phyloP scores from a whole-genome alignment of 805 yeast genomes.

The Pichia kluyveri region DNA sequence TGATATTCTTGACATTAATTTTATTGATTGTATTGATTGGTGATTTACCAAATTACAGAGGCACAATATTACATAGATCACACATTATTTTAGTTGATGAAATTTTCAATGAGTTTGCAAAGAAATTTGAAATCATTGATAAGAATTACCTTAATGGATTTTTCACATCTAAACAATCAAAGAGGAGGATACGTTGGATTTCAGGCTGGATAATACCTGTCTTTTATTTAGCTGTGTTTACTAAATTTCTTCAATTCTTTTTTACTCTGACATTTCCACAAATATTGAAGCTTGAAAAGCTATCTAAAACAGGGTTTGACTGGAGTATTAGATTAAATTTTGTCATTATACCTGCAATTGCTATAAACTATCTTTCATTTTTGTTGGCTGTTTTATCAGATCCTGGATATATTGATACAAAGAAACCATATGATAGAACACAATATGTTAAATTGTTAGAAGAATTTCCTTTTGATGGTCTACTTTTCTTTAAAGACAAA shows the following conservation, averaged over 20 bases:
- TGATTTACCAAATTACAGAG: constrained; percentile 33
- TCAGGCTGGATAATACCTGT: constrained; percentile 38
- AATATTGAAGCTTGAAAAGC: constrained; percentile 8
- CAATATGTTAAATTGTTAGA: constrained; percentile 9
- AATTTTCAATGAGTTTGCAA: neutral
- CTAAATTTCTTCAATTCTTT: constrained; percentile 20
- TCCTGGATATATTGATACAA: constrained; percentile 30
- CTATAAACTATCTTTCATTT: constrained; percentile 28
- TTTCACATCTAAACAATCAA: constrained; percentile 10
- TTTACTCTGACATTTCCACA: constrained; percentile 16
- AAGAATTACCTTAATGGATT: constrained; percentile 16
- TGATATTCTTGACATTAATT: constrained; percentile 9
- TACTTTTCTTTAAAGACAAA: constrained; percentile 32
- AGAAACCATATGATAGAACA: neutral
- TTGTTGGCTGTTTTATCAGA: constrained; percentile 30
- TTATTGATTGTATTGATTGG: constrained; percentile 36
- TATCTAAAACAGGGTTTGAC: neutral
- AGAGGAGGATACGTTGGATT: constrained; percentile 7
- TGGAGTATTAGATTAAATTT: constrained; percentile 10
- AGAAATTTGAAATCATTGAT: constrained; percentile 16
- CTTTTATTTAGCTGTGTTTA: constrained; percentile 30
- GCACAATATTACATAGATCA: constrained; percentile 25
- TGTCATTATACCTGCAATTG: constrained; percentile 27
- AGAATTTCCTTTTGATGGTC: constrained; percentile 29
- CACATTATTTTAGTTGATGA: constrained; percentile 9